Evolutionary conservation across 2,329 filamentous ascomycete species (phyloP), one percentile per base, ranked within the genome.

Genomic region (Neopestalotiopsis sp.): DNA sequence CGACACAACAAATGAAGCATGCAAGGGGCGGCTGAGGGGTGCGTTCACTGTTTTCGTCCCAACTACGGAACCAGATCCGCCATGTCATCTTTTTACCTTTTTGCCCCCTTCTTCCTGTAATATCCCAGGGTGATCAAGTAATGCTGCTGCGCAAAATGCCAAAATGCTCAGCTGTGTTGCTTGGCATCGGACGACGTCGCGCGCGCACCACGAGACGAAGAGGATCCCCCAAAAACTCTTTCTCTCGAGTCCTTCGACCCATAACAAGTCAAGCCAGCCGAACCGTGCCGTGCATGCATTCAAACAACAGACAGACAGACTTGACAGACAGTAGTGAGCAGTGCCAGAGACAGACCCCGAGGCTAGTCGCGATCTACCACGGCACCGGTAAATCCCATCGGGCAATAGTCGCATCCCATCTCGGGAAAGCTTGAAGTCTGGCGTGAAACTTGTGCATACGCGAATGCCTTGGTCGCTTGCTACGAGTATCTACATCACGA

Each of bases 381-480:
- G 45, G 45, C 10, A n/a, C 20, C 45, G 45, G 45, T n/a, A 52
- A 52, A 52, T 52, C 45, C 45, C 45, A n/a, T 52, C 20, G n/a
- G 45, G 45, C 45, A 20, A 52, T 52, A 52, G 45, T 52, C 45
- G 17, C 20, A 9, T 9, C 45, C n/a, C 45, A 52, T 9, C 45
- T 17, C 9, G 45, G 45, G 20, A 52, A 20, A 52, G 45, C 45
- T 52, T 52, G n/a, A 10, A 28, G 20, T 30, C 30, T 62, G 59
- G 59, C 59, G 59, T 62, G 59, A 62, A 62, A 62, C 59, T 62
- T 17, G 59, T 24, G 59, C 59, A 62, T 40, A 62, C 59, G 59
- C 34, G 10, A 38, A 38, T 38, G 34, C 10, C 6, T 62, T 34
- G 30, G 30, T 32, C 28, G 10, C 9, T 52, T 52, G 45, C 45